phyloP scores from a whole-genome alignment of 106 monocot genomes.

The Acorus calamus region DNA sequence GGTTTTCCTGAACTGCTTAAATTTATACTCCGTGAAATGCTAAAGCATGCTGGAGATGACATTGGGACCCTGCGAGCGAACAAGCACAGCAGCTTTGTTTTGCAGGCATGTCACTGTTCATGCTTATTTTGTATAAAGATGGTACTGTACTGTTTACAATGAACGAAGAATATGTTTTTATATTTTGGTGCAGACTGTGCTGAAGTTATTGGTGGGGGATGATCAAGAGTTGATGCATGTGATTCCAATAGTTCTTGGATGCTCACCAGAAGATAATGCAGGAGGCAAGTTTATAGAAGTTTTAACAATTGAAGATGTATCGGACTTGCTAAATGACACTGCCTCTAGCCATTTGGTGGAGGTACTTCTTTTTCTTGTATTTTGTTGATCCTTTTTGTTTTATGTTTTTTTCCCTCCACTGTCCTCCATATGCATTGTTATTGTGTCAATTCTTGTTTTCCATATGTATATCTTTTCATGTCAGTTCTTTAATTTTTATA shows the following conservation, averaged over 20 bases:
- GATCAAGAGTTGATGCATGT: slow-evolving; percentile 42
- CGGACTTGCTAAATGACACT: slow-evolving; percentile 63
- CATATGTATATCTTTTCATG: neutral
- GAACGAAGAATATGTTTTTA: neutral
- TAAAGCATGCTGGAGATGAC: slow-evolving; percentile 44
- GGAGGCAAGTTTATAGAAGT: slow-evolving; percentile 19
- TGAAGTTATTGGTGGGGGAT: slow-evolving; percentile 68
- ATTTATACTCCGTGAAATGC: slow-evolving; percentile 47
- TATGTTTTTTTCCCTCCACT: neutral
- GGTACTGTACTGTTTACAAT: neutral
- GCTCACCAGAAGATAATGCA: slow-evolving; percentile 18
- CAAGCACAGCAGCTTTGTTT: slow-evolving; percentile 79
- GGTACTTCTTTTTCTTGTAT: slow-evolving; percentile 23
- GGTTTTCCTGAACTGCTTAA: slow-evolving; percentile 49
- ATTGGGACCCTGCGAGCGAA: slow-evolving; percentile 41
- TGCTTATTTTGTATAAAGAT: neutral
- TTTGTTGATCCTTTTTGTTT: neutral
- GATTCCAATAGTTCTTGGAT: slow-evolving; percentile 53
- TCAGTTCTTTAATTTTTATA: neutral
- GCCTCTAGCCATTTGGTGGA: slow-evolving; percentile 86
- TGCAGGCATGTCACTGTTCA: slow-evolving; percentile 43
- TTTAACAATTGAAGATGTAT: slow-evolving; percentile 27
- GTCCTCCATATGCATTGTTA: neutral
- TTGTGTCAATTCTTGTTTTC: neutral
- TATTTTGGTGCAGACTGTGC: slow-evolving; percentile 39